A percentile compares a stretch with the other conserved stretches of the same genome.
Evolutionary conservation across 305 asterid genomes (phyloP).

Genomic region (Nicotiana rustica): DNA sequence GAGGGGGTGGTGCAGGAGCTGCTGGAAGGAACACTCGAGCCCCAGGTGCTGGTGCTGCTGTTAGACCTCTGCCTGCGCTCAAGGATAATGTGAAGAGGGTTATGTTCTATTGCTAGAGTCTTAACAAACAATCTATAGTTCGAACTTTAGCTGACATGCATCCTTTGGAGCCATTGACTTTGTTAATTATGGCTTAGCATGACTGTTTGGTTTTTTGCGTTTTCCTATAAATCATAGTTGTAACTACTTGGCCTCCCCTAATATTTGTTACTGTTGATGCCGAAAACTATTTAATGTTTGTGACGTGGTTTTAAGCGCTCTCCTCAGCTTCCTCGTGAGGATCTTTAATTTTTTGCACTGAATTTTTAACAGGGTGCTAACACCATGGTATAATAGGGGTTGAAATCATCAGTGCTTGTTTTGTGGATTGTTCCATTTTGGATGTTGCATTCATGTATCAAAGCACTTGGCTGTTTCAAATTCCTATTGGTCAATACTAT

Average conservation of each 20-base stretch:
- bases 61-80: slow-evolving; percentile 78
- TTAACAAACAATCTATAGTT: not conserved
- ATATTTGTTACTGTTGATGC: not conserved
- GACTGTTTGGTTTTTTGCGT: not conserved
- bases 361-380: no score
- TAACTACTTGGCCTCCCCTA: not conserved
- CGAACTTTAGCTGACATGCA: not conserved
- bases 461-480: not conserved
- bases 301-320: not conserved
- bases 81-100: no score
- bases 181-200: not conserved
- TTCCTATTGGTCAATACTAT: not conserved
- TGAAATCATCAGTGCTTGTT: not conserved
- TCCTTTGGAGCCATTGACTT: not conserved
- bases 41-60: slow-evolving; percentile 66
- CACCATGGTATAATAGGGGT: no score
- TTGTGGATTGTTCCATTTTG: not conserved
- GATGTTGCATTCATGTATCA: no score
- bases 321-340: no score
- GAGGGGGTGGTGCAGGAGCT: slow-evolving; percentile 54
- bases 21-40: slow-evolving; percentile 61
- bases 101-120: not conserved
- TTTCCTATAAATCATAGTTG: not conserved
- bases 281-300: not conserved
- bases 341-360: no score